Conservation (phyloP, 768 basidiomycete species). For the Heimioporus sp. region DNA sequence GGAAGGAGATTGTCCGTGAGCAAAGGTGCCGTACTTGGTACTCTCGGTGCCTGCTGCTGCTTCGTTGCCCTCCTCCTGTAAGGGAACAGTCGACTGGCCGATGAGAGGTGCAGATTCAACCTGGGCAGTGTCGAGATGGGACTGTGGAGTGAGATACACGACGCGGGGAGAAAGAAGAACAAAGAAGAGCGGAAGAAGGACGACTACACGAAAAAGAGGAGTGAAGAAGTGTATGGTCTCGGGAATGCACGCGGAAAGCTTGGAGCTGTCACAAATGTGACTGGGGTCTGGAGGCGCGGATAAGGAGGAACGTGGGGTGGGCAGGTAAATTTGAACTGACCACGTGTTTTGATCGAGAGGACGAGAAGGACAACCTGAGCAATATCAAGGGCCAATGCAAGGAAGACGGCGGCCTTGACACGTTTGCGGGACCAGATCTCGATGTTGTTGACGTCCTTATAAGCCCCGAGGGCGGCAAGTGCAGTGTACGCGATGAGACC, state of each 20-base stretch:
- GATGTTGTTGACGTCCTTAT: slow-evolving; percentile 73
- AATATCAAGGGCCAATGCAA: slow-evolving; percentile 59
- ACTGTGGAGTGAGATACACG: slow-evolving; percentile 45
- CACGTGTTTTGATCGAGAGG: slow-evolving; percentile 35
- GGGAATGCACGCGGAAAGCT: slow-evolving; percentile 28
- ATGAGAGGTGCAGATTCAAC: slow-evolving; percentile 26
- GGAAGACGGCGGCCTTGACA: slow-evolving; percentile 51
- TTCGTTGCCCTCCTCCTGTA: slow-evolving; percentile 47
- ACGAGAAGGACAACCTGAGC: slow-evolving; percentile 55
- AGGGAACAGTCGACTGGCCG: slow-evolving; percentile 48
- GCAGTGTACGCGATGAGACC: slow-evolving; percentile 71
- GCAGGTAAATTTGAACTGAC: slow-evolving; percentile 23
- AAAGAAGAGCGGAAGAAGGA: slow-evolving; percentile 58
- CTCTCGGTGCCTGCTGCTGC: slow-evolving; percentile 33
- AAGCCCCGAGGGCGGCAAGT: slow-evolving; percentile 72
- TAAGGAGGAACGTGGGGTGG: not conserved
- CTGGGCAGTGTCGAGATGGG: slow-evolving; percentile 16
- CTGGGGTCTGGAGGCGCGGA: slow-evolving; percentile 12
- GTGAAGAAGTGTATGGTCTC: slow-evolving; percentile 51
- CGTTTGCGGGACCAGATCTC: slow-evolving; percentile 64
- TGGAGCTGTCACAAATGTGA: slow-evolving; percentile 19
- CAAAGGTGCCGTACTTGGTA: slow-evolving; percentile 79
- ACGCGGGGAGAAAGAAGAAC: slow-evolving; percentile 64
- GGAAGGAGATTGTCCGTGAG: slow-evolving; percentile 16
- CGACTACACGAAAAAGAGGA: slow-evolving; percentile 62